phyloP scores from a whole-genome alignment of 148 eudicot genomes.

The Chenopodium album region DNA sequence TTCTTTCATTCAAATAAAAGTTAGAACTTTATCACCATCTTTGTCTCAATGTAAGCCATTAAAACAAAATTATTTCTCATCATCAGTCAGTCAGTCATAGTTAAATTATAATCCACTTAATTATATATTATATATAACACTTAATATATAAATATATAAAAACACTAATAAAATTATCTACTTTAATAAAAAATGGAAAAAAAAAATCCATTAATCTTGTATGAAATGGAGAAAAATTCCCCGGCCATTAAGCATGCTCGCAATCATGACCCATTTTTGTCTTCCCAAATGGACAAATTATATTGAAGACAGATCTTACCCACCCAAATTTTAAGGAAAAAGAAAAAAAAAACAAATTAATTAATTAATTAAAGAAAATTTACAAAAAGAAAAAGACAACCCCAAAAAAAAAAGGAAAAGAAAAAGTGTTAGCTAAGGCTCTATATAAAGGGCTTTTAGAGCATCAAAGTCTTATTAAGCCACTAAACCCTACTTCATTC shows the following conservation, averaged over 20 bases:
- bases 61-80: no score
- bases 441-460: constrained; percentile 34
- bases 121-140: no score
- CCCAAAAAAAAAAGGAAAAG: not conserved
- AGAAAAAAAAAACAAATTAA: no score
- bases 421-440: constrained; percentile 10
- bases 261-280: constrained; percentile 28
- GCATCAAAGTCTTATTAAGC: constrained; percentile 21
- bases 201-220: not conserved
- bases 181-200: not conserved
- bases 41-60: no score
- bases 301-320: constrained; percentile 11
- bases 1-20: no score
- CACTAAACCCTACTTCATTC: constrained; percentile 20
- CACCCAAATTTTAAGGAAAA: constrained; percentile 2
- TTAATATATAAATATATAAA: no score
- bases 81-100: no score
- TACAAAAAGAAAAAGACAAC: not conserved
- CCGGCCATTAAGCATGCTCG: constrained; percentile 18
- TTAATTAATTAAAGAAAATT: not conserved
- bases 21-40: no score
- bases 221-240: constrained; percentile 4
- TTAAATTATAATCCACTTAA: no score
- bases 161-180: not conserved
- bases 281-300: constrained; percentile 8